Evolutionary conservation across 2,329 filamentous ascomycete genomes (phyloP).

Genomic region (Aspergillus tanneri): DNA sequence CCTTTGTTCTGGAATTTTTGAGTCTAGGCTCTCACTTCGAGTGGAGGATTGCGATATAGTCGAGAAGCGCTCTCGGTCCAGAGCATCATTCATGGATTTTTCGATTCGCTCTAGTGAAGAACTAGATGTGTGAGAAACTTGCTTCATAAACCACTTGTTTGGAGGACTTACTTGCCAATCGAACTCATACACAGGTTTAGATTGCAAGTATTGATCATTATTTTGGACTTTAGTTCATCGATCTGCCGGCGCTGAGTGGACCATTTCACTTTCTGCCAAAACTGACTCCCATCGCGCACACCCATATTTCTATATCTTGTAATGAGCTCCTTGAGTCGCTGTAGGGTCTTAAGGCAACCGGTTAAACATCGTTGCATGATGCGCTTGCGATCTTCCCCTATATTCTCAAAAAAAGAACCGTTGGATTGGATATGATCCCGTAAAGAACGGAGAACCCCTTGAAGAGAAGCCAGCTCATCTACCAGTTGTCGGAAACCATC

Average conservation of each 20-base stretch:
- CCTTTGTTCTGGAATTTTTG: no score
- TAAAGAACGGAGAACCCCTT: slow-evolving; percentile 24
- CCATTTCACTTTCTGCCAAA: slow-evolving; percentile 34
- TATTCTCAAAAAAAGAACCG: slow-evolving; percentile 21
- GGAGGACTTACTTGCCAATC: slow-evolving; percentile 26
- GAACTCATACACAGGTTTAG: slow-evolving; percentile 31
- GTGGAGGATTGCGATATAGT: background rate
- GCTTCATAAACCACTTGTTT: no score
- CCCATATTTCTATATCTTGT: slow-evolving; percentile 22
- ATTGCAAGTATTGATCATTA: slow-evolving; percentile 32
- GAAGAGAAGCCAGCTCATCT: slow-evolving; percentile 28
- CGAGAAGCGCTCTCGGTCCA: slow-evolving; percentile 20
- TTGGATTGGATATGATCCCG: slow-evolving; percentile 27
- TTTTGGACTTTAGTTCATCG: slow-evolving; percentile 28
- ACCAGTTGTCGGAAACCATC: slow-evolving; percentile 31
- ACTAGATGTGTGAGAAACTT: slow-evolving; percentile 14
- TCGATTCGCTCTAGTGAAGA: slow-evolving; percentile 26
- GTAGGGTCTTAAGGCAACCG: slow-evolving; percentile 25
- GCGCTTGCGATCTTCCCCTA: slow-evolving; percentile 23
- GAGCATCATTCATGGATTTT: slow-evolving; percentile 20
- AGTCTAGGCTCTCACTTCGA: no score
- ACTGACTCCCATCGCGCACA: slow-evolving; percentile 22
- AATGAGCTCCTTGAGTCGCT: slow-evolving; percentile 24
- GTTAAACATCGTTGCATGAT: slow-evolving; percentile 26
- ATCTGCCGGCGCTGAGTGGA: slow-evolving; percentile 26